Percentiles rank a stretch among this genome's conserved stretches.
phyloP scores from a whole-genome alignment of 208 protist genomes.

The Wallacemonas sp. region DNA sequence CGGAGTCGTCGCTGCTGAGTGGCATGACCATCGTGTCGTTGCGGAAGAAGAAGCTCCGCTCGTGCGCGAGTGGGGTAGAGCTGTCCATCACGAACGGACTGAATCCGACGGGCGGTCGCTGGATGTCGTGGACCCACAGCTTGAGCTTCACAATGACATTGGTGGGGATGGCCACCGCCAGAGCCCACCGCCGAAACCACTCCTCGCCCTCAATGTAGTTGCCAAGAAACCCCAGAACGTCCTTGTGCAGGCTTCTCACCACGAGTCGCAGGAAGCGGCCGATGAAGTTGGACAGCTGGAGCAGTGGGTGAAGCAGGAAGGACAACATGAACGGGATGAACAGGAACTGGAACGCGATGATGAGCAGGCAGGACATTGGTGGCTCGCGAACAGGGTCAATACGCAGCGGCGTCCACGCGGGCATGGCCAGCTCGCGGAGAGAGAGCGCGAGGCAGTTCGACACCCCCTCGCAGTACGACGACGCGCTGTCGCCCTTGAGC shows the following conservation, averaged over 20 bases:
- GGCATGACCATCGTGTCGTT: conserved; percentile 31
- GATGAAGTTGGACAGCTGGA: conserved; percentile 75
- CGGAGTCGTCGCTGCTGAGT: conserved; percentile 9
- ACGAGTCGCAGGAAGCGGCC: conserved; percentile 76
- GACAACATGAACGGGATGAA: conserved; percentile 63
- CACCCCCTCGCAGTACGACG: conserved; percentile 37
- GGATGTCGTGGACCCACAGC: conserved; percentile 46
- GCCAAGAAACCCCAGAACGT: conserved; percentile 69
- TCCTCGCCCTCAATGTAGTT: conserved; percentile 71
- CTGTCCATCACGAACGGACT: background rate
- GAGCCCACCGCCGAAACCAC: conserved; percentile 68
- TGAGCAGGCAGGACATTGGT: conserved; percentile 51
- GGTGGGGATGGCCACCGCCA: conserved; percentile 40
- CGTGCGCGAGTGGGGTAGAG: conserved; percentile 8
- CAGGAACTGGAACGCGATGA: conserved; percentile 59
- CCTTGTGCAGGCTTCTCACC: conserved; percentile 68
- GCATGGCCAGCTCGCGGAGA: conserved; percentile 62
- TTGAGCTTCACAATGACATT: conserved; percentile 45
- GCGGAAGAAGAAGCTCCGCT: conserved; percentile 27
- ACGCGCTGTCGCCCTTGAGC: background rate
- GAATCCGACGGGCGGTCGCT: conserved; percentile 25
- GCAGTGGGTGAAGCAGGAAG: conserved; percentile 60
- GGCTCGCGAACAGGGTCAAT: conserved; percentile 39
- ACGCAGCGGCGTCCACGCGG: conserved; percentile 55
- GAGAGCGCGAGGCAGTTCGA: conserved; percentile 52